A percentile compares a stretch with the other conserved stretches of the same genome.
phyloP scores from a whole-genome alignment of 1,139 yeast genomes.

The Nakaseomyces glabratus region DNA sequence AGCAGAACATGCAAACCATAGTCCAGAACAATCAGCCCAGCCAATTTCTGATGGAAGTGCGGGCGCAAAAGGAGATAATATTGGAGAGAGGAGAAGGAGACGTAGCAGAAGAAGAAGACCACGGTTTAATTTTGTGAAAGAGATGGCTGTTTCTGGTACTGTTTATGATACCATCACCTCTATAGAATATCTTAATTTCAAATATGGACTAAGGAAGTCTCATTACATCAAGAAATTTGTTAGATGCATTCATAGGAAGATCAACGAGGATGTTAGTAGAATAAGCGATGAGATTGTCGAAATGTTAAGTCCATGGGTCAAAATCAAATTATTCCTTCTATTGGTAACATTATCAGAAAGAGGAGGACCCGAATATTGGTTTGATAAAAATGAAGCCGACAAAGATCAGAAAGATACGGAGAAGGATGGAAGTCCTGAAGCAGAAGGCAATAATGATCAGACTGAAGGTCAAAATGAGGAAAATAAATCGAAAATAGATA shows the following conservation, averaged over 20 bases:
- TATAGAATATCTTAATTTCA: conserved; percentile 25
- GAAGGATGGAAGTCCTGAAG: conserved; percentile 7
- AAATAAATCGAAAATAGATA: too few species aligned
- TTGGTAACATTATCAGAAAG: conserved; percentile 29
- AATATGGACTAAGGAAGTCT: conserved; percentile 27
- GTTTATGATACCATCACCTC: conserved; percentile 28
- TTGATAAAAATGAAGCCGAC: conserved; percentile 23
- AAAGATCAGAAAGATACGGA: conserved; percentile 7
- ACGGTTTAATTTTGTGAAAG: conserved; percentile 5
- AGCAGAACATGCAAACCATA: too few species aligned
- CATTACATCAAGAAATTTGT: conserved; percentile 28
- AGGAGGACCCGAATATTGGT: conserved; percentile 32
- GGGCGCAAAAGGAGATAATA: too few species aligned
- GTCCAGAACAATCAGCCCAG: too few species aligned
- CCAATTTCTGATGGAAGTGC: too few species aligned
- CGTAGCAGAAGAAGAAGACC: conserved; percentile 6
- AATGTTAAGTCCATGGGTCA: conserved; percentile 25
- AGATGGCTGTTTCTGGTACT: conserved; percentile 23
- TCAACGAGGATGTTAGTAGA: conserved; percentile 24
- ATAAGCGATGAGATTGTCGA: conserved; percentile 22
- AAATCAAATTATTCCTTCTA: conserved; percentile 27
- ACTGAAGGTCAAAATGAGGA: background rate
- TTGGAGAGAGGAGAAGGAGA: conserved; percentile 4
- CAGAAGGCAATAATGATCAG: conserved; percentile 5
- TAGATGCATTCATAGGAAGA: conserved; percentile 28